Base-by-base conservation (phyloP, 1,284 basidiomycete species). In the Moesziomyces antarcticus region DNA sequence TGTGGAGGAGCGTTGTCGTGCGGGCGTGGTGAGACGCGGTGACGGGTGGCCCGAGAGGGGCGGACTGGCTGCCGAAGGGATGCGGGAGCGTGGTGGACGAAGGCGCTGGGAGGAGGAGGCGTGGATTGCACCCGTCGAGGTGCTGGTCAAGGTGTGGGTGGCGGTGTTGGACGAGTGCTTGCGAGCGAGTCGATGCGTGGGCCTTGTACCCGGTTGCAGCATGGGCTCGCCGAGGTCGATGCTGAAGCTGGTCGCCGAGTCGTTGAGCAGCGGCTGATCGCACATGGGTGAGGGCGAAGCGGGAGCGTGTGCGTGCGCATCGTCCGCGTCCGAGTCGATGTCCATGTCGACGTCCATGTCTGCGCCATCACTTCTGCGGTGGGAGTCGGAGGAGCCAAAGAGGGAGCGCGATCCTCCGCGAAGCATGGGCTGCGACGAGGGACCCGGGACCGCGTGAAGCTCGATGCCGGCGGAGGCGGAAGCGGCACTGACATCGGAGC, bases 281-380 rank as follows among this genome's bases (percentile, higher is more conserved):
- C 64, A 67, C 16, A 74, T 43, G 2, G 77, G 77, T 4, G 74
- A 71, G 16, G 77, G 77, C 13, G 72, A 75, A 21, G 75, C 64
- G 16, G 73, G 75, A 4, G 77, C 62, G 20, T 51, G 56, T 13
- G 53, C 54, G 20, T 71, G 53, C 14, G 41, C 50, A 22, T 74
- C 72, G 10, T 56, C 64, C 20, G 74, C 45, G 25, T 78, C 75
- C 33, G 72, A 65, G 25, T 73, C 71, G 21, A 74, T 37, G 44
- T 75, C 73, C 65, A 75, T 70, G n/a, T 71, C 73, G 24, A 52
- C 59, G 27, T 66, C 61, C 65, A 75, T 70, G 22, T 71, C 73
- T 20, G 49, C 59, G 27, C 63, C 61, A 5, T 69, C 58, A 25
- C 55, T 27, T 20, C 59, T 50, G 42, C 33, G 55, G 25, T 63